Conservation (phyloP, 305 asterid species). For the Withania somnifera region DNA sequence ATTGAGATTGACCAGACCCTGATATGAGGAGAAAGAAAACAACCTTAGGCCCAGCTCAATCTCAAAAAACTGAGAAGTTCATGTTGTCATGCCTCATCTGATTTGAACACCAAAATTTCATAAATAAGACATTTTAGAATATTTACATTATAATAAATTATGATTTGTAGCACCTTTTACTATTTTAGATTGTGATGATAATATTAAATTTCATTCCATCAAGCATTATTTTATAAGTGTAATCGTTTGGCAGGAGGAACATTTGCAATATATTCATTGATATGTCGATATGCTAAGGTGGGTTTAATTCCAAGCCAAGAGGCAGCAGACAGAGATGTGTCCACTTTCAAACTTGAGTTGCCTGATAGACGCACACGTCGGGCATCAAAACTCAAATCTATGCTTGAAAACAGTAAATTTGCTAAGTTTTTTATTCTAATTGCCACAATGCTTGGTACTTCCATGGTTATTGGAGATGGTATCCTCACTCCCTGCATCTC, state of each 20-base stretch:
- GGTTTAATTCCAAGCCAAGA: conserved; percentile 49
- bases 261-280: conserved; percentile 46
- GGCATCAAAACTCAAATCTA: conserved; percentile 29
- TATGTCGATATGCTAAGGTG: conserved; percentile 61
- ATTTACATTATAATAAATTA: neutral
- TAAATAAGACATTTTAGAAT: neutral
- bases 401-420: conserved; percentile 30
- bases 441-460: conserved; percentile 66
- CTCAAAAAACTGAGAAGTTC: too few relatives aligned
- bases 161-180: neutral
- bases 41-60: too few relatives aligned
- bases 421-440: conserved; percentile 33
- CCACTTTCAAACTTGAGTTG: conserved; percentile 32
- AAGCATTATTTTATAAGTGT: neutral
- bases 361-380: conserved; percentile 10
- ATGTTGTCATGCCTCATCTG: neutral
- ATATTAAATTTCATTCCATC: neutral
- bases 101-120: neutral
- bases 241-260: conserved; percentile 39
- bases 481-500: conserved; percentile 19
- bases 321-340: conserved; percentile 37
- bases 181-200: neutral
- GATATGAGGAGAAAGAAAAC: too few relatives aligned
- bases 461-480: conserved; percentile 77
- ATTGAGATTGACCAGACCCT: too few relatives aligned